Conservation (phyloP, 2,329 filamentous ascomycete genomes). For the Beauveria australis region DNA sequence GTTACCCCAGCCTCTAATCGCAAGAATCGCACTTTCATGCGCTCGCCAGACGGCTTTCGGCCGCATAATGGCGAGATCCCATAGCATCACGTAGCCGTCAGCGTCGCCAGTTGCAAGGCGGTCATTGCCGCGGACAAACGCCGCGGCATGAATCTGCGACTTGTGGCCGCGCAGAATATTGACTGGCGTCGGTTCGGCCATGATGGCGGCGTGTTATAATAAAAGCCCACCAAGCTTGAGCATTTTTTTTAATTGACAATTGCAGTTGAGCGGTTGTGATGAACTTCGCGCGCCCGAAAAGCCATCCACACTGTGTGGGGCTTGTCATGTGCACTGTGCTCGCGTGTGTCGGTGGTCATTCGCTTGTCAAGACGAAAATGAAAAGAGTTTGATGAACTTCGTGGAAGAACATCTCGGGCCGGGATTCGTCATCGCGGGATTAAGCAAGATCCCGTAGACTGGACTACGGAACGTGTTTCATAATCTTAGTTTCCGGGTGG, state of each 20-base stretch:
- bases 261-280: background rate
- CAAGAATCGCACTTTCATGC: conserved; percentile 70
- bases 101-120: conserved; percentile 81
- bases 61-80: conserved; percentile 76
- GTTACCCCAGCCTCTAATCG: conserved; percentile 60
- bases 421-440: conserved; percentile 1
- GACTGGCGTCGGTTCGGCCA: conserved; percentile 31
- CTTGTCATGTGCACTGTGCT: background rate
- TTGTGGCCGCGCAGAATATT: conserved; percentile 78
- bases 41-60: conserved; percentile 79
- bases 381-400: no score
- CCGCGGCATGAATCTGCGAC: conserved; percentile 67
- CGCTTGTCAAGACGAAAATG: no score
- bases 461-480: background rate
- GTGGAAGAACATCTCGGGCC: background rate
- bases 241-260: background rate
- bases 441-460: background rate
- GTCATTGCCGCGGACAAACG: conserved; percentile 64
- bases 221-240: background rate
- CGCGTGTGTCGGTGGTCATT: no score
- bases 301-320: background rate
- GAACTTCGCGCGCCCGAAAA: background rate
- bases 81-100: conserved; percentile 79
- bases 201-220: background rate
- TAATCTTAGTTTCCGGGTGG: background rate